Conservation (phyloP, 345 rosid genomes). For the Cardiospermum halicacabum region DNA sequence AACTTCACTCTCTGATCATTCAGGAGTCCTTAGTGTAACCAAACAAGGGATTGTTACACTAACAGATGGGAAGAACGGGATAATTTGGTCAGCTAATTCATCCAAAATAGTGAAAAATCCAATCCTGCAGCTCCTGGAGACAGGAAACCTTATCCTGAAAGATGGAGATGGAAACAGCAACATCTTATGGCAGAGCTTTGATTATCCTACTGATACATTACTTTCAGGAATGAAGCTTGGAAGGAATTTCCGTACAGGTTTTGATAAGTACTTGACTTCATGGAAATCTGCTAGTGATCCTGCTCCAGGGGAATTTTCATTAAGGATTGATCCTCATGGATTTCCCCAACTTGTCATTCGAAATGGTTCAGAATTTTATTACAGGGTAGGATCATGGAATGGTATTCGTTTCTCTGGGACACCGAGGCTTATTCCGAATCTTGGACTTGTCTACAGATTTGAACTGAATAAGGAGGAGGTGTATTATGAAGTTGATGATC, state of each 20-base stretch:
- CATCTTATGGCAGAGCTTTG: constrained; percentile 54
- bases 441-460: background rate
- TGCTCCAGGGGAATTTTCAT: constrained; percentile 18
- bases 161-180: constrained; percentile 6
- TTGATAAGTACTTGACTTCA: constrained; percentile 26
- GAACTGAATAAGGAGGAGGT: background rate
- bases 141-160: constrained; percentile 46
- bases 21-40: constrained; percentile 12
- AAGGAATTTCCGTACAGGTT: constrained; percentile 25
- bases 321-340: constrained; percentile 19
- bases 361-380: background rate
- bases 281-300: constrained; percentile 24
- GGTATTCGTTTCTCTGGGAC: constrained; percentile 27
- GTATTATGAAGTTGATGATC: background rate
- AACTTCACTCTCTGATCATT: constrained; percentile 9
- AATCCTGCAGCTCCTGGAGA: constrained; percentile 33
- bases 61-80: background rate
- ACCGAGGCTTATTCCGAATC: constrained; percentile 2
- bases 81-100: constrained; percentile 29
- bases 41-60: constrained; percentile 6
- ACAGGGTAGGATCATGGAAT: constrained; percentile 30
- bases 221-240: constrained; percentile 53
- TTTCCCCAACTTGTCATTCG: constrained; percentile 21
- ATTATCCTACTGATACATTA: constrained; percentile 39
- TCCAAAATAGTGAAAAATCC: constrained; percentile 16